Conservation (phyloP, 306 rosid species). For the Corylus americana region DNA sequence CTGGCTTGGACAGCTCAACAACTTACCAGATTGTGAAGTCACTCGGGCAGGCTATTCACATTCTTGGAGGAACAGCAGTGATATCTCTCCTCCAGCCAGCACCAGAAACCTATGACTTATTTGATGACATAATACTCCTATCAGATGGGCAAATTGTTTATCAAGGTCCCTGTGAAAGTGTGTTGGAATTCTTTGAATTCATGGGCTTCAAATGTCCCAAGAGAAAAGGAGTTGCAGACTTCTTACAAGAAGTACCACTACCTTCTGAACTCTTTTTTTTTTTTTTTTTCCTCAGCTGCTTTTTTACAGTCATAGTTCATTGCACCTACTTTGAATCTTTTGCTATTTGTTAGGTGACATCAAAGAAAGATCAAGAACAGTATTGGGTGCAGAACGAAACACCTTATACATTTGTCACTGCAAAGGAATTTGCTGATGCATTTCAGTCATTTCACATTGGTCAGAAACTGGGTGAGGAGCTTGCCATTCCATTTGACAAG, state of each 20-base stretch:
- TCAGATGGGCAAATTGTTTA: constrained; percentile 50
- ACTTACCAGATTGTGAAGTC: constrained; percentile 56
- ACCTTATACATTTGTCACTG: constrained; percentile 29
- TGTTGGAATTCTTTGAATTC: constrained; percentile 41
- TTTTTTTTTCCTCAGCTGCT: no score
- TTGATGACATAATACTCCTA: constrained; percentile 47
- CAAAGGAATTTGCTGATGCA: constrained; percentile 41
- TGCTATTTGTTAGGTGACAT: constrained; percentile 38
- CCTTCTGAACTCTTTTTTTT: no score
- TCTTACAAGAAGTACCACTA: constrained; percentile 40
- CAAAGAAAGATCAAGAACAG: constrained; percentile 48
- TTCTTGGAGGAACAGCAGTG: constrained; percentile 45
- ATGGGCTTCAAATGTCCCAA: constrained; percentile 53
- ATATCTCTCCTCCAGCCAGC: constrained; percentile 59
- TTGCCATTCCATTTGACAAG: constrained; percentile 43
- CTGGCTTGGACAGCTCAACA: constrained; percentile 55
- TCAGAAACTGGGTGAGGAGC: constrained; percentile 40
- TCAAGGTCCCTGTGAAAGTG: constrained; percentile 45
- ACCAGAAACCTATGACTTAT: constrained; percentile 48
- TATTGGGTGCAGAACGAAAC: constrained; percentile 36
- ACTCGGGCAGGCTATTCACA: constrained; percentile 46
- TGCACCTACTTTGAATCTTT: no score
- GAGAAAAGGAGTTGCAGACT: constrained; percentile 56
- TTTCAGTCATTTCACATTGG: constrained; percentile 47
- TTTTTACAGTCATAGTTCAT: no score